phyloP scores from a whole-genome alignment of 2,329 filamentous ascomycete species.

The Aureobasidium lini region DNA sequence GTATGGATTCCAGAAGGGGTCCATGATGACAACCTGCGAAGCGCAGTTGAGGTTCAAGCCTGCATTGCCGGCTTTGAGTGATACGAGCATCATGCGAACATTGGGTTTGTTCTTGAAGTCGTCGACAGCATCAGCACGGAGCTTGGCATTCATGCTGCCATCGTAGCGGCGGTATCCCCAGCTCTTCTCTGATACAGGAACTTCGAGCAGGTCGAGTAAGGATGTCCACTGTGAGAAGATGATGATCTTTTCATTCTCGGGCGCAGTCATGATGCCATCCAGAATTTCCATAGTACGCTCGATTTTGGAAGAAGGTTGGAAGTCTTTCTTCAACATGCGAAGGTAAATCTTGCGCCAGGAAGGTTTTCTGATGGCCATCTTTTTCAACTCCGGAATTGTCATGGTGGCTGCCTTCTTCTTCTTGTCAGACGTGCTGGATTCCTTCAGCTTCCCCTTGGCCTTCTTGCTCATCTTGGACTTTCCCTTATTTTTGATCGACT shows the following conservation, averaged over 20 bases:
- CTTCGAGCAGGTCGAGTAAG: slow-evolving; percentile 67
- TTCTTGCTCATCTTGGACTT: slow-evolving; percentile 33
- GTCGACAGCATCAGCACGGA: slow-evolving; percentile 59
- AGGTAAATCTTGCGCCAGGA: slow-evolving; percentile 63
- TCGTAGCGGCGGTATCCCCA: slow-evolving; percentile 64
- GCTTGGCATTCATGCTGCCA: slow-evolving; percentile 61
- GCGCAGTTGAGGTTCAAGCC: slow-evolving; percentile 80
- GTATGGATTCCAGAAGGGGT: slow-evolving; percentile 92
- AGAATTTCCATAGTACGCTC: slow-evolving; percentile 57
- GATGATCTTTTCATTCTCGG: slow-evolving; percentile 64
- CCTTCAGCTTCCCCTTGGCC: slow-evolving; percentile 38
- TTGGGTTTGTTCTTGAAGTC: slow-evolving; percentile 54
- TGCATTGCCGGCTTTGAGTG: slow-evolving; percentile 72
- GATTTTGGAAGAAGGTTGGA: slow-evolving; percentile 68
- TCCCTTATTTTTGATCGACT: slow-evolving; percentile 13
- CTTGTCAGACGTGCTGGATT: slow-evolving; percentile 31
- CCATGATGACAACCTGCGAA: slow-evolving; percentile 79
- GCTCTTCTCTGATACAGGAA: slow-evolving; percentile 55
- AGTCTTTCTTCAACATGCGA: slow-evolving; percentile 58
- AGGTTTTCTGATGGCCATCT: slow-evolving; percentile 56
- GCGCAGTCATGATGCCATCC: slow-evolving; percentile 25
- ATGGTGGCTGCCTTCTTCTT: slow-evolving; percentile 30
- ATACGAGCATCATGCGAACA: slow-evolving; percentile 64
- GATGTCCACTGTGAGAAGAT: slow-evolving; percentile 79
- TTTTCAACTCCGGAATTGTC: slow-evolving; percentile 59